These are phyloP conservation scores for Fraxinus baroniana DNA, from an alignment of 305 asterid genomes.

Conservation along the genomic window DNA sequence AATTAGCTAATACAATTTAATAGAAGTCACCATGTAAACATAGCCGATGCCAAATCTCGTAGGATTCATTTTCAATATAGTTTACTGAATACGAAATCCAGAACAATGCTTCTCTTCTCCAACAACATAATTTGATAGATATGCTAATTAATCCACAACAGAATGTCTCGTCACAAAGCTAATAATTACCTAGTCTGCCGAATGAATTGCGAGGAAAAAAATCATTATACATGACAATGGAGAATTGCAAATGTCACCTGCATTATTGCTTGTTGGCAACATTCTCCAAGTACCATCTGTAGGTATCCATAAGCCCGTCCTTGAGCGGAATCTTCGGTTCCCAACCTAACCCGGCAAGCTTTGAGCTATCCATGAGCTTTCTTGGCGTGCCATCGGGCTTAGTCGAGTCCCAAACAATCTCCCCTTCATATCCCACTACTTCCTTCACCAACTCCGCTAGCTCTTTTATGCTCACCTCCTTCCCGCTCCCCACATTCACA, in stretches of 20 bases:
- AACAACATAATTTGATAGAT: conserved; percentile 20
- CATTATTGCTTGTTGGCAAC: conserved; percentile 38
- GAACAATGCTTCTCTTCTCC: conserved; percentile 10
- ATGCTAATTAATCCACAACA: background rate
- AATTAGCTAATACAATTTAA: conserved; percentile 2
- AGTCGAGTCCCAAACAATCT: conserved; percentile 74
- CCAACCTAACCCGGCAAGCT: conserved; percentile 77
- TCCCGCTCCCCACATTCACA: conserved; percentile 92
- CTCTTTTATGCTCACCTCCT: conserved; percentile 83
- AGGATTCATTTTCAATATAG: background rate
- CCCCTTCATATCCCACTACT: conserved; percentile 82
- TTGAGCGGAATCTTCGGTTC: conserved; percentile 68
- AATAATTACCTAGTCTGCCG: conserved; percentile 5
- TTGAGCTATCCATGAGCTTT: conserved; percentile 93
- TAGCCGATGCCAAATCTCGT: background rate
- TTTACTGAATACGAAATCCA: conserved; percentile 10
- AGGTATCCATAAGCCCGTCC: conserved; percentile 77
- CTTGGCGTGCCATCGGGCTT: conserved; percentile 97
- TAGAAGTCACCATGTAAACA: background rate
- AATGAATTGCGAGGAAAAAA: background rate
- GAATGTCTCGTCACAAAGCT: conserved; percentile 17
- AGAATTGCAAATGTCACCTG: conserved; percentile 29
- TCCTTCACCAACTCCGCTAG: conserved; percentile 84
- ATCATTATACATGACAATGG: background rate
- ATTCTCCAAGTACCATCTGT: conserved; percentile 83